Base-by-base conservation (phyloP, 1,284 basidiomycete genomes). In the Coniferiporia sulphurascens region DNA sequence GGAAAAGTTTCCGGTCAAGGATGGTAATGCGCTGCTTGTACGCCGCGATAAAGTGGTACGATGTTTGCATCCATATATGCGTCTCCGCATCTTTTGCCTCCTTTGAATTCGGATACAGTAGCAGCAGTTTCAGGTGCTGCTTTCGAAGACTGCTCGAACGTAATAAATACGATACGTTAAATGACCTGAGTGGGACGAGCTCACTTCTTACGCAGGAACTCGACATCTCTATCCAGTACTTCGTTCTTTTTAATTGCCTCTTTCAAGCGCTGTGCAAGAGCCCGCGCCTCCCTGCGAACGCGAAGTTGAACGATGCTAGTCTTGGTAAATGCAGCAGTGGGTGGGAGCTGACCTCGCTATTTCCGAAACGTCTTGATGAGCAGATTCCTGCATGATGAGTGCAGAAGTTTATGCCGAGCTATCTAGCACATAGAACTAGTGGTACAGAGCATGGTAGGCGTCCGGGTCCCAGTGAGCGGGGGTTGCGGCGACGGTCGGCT, bases 11-110 rank as follows among this genome's bases (percentile, higher is more conserved):
- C 48, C 80, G 80, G 72, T 95, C 91, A 61, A 93, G 79, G 0
- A 76, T 71, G 53, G 83, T 72, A 63, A 96, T 83, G 49, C 81
- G 82, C 61, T 88, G 81, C 68, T 95, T 93, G 77, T 94, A 96
- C 36, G 83, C 78, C 27, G 86, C 76, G 65, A 98, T 97, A 72
- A 95, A 84, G 43, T 84, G 78, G 74, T 98, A 91, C 19, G 92
- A 91, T 0, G 94, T 96, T 67, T 93, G 87, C 81, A 94, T 89
- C 94, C 95, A 97, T 9, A 97, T 79, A 58, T 87, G 84, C 49
- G 80, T 88, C 68, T 95, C 91, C 48, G 87, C 84, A 73, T 90
- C 88, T 70, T 87, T 87, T 41, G 89, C 85, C 70, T 93, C 88
- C 51, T 82, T 83, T 49, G 85, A 81, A 62, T 84, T 84, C 0